A percentile compares a stretch with the other conserved stretches of the same genome.
phyloP scores from a whole-genome alignment of 129 eudicot species.

The Rutidosis leptorrhynchoides region DNA sequence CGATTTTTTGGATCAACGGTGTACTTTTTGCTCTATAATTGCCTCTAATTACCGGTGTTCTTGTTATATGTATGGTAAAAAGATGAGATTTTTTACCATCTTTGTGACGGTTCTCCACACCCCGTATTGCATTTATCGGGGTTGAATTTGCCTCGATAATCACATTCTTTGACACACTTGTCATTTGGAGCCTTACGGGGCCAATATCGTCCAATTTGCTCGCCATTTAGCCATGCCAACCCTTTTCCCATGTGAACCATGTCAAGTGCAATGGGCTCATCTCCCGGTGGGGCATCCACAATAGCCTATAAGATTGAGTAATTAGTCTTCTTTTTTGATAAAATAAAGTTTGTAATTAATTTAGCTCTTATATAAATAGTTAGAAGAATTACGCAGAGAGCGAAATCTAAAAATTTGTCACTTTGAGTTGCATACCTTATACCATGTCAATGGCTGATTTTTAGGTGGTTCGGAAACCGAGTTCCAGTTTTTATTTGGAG shows the following conservation, averaged over 20 bases:
- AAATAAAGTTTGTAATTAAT: neutral
- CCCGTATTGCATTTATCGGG: slow-evolving; percentile 85
- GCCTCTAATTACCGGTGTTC: neutral
- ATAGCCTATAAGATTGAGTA: slow-evolving; percentile 48
- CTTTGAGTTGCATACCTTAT: slow-evolving; percentile 60
- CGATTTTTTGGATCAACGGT: neutral
- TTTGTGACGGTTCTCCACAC: slow-evolving; percentile 89
- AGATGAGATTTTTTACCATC: slow-evolving; percentile 57
- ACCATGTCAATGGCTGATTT: slow-evolving; percentile 91
- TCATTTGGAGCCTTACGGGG: slow-evolving; percentile 72
- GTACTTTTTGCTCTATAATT: neutral
- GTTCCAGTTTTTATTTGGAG: slow-evolving; percentile 54
- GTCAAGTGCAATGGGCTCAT: slow-evolving; percentile 90
- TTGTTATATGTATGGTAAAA: neutral
- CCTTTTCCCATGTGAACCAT: slow-evolving; percentile 99
- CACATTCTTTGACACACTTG: slow-evolving; percentile 73
- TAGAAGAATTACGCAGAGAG: slow-evolving; percentile 12
- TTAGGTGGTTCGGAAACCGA: slow-evolving; percentile 65
- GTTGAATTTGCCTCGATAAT: slow-evolving; percentile 83
- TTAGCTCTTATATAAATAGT: slow-evolving; percentile 6
- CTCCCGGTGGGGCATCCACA: slow-evolving; percentile 73
- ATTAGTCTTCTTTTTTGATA: neutral
- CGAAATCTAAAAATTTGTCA: neutral
- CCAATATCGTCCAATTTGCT: slow-evolving; percentile 97
- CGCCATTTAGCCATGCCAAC: slow-evolving; percentile 92